Conservation (phyloP, 2,329 filamentous ascomycete species). For the Cordyceps sp. region DNA sequence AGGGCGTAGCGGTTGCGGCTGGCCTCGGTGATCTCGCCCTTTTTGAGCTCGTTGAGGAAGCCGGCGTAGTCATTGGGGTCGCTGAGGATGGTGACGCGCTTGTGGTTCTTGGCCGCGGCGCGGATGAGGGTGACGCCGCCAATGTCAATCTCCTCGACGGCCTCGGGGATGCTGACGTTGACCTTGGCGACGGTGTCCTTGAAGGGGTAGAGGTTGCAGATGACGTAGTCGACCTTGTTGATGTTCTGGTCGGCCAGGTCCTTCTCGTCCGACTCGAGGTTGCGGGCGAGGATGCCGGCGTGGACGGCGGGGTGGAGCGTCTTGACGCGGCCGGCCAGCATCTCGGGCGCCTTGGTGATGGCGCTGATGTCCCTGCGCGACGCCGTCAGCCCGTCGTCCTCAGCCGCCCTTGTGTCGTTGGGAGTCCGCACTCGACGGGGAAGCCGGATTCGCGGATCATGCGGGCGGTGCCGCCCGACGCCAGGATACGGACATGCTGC, state of each 20-base stretch:
- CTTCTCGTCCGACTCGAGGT: constrained; percentile 91
- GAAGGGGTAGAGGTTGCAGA: constrained; percentile 99
- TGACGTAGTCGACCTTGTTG: constrained; percentile 84
- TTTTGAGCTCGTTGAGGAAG: constrained; percentile 80
- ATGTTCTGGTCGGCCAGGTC: constrained; percentile 92
- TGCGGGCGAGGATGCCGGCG: constrained; percentile 79
- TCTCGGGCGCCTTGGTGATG: constrained; percentile 93
- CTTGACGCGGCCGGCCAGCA: constrained; percentile 76
- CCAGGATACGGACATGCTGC: constrained; percentile 81
- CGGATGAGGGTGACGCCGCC: constrained; percentile 92
- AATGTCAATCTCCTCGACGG: constrained; percentile 97
- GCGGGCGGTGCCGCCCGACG: constrained; percentile 86
- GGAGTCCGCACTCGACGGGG: constrained; percentile 61
- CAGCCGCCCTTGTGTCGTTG: neutral
- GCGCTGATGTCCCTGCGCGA: constrained; percentile 71
- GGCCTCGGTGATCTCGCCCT: constrained; percentile 69
- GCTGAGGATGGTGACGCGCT: constrained; percentile 86
- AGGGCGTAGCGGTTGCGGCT: constrained; percentile 82
- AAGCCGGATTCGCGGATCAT: constrained; percentile 96
- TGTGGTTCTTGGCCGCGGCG: constrained; percentile 95
- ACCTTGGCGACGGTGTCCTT: constrained; percentile 95
- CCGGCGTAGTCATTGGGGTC: constrained; percentile 87
- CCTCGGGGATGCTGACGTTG: constrained; percentile 91
- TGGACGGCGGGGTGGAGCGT: constrained; percentile 91
- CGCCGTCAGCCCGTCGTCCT: neutral